Evolutionary conservation across 1,284 basidiomycete species (phyloP), one percentile per base, ranked within the genome.

Genomic region (Caloboletus firmus): DNA sequence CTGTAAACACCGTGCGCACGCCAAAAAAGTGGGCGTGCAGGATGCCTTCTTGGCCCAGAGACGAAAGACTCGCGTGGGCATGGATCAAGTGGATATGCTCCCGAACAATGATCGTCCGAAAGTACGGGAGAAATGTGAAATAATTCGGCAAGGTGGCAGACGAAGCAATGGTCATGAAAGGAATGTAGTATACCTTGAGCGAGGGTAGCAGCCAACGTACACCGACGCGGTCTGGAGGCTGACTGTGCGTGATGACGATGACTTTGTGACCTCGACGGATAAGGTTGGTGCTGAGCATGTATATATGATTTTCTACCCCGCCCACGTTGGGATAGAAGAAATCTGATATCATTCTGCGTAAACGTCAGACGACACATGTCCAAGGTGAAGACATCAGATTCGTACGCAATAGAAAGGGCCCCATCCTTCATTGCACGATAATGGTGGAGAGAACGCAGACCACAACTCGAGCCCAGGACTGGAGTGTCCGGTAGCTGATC

Each of bases 291-390:
- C 88, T 85, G 36, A 98, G 79, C 83, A 91, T 93, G 74, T 94
- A 98, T 48, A 98, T 95, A 72, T 98, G 95, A 58, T 87, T 95
- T 72, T 99, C 97, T 24, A 99, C 95, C 11, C 97, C 97, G 24
- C 97, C 97, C 3, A 97, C 89, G 58, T 87, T 83, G 0, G 96
- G 96, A 67, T 93, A 88, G 76, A 98, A 99, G 77, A 98, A 99
- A 73, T 99, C 96, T 45, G 88, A 93, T 45, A 98, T 85, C 91
- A 99, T 95, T 26, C 93, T 95, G 22, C 3, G 45, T 11, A 2
- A 28, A 20, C 3, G 44, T 58, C 39, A 56, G 59, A 20, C 5
- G 7, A n/a, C n/a, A n/a, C 3, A 10, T 32, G 11, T 20, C 12
- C 17, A 28, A 31, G 9, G 13, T 18, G 31, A 20, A 47, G 18